Base-by-base conservation (phyloP, 495 filamentous ascomycete genomes). In the Filosporella fistucella region DNA sequence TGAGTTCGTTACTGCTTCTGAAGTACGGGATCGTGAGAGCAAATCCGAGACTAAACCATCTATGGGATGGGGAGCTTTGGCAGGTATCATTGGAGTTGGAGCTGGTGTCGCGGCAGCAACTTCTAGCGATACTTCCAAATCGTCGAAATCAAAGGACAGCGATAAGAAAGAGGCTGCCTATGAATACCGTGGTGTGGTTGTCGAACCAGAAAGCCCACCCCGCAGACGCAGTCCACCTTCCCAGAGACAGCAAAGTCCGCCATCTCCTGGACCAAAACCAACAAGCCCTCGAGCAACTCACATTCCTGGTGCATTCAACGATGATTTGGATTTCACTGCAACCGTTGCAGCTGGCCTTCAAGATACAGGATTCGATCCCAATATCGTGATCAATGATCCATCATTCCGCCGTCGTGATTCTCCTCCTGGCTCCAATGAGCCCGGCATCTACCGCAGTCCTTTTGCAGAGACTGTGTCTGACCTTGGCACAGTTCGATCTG, bases 321-420 rank as follows among this genome's bases (percentile, higher is more conserved):
- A 80, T 21, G 85, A 89, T 46, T 67, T 83, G 30, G 81, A 78
- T 26, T 89, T 89, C 39, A 76, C 82, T 14, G 84, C 84, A 20
- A 78, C 73, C 9, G 58, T 88, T n/a, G 84, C 84, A 55, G 85
- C 84, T 28, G 82, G 78, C 5, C 72, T 86, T 16, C 61, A 82
- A 61, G 77, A 76, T 4, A 72, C 78, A 42, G 85, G 85, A 0
- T 89, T 89, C 49, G 78, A 88, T 59, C 78, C 84, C 17, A 75
- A 85, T 21, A 77, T 88, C 47, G 77, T 89, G 12, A 78, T 84
- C 18, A 68, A 87, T 42, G 72, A 89, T 53, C 75, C 78, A 0
- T 67, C 57, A 1, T 89, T 79, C 46, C 78, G 78, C 36, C 71
- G 70, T 18, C 76, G 83, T 16, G 75, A 79, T 33, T 85, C 84